Percentiles rank a stretch among this genome's conserved stretches.
Evolutionary conservation across 495 filamentous ascomycete species (phyloP).

Genomic region (Talaromyces borbonicus): DNA sequence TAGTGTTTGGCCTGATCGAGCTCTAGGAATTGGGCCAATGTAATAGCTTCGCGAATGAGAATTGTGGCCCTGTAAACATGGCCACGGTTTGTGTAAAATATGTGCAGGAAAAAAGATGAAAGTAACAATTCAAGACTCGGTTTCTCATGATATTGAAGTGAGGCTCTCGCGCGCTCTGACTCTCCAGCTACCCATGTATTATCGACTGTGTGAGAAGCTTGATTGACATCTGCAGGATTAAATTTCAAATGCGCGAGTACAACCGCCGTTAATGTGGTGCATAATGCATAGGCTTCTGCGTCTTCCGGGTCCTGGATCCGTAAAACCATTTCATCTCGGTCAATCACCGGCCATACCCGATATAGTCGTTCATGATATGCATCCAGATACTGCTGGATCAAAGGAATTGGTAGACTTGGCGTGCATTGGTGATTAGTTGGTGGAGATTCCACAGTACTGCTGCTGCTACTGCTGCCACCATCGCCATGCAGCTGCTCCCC

Average conservation of each 20-base stretch:
- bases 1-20: slow-evolving; percentile 6
- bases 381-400: slow-evolving; percentile 11
- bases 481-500: background rate
- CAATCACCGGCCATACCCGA: slow-evolving; percentile 39
- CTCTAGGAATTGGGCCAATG: slow-evolving; percentile 6
- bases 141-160: slow-evolving; percentile 5
- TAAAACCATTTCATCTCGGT: slow-evolving; percentile 28
- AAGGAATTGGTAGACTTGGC: slow-evolving; percentile 1
- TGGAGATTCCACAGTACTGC: slow-evolving; percentile 5
- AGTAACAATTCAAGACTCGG: slow-evolving; percentile 4
- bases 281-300: slow-evolving; percentile 30
- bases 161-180: slow-evolving; percentile 6
- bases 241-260: slow-evolving; percentile 36
- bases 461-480: background rate
- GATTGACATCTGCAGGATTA: slow-evolving; percentile 2
- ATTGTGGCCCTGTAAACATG: slow-evolving; percentile 5
- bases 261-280: slow-evolving; percentile 31
- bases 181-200: background rate
- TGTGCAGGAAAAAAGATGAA: slow-evolving; percentile 35
- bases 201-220: slow-evolving; percentile 2
- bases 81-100: slow-evolving; percentile 33
- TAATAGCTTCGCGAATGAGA: slow-evolving; percentile 7
- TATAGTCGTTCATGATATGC: slow-evolving; percentile 38
- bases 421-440: background rate
- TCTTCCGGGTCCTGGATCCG: slow-evolving; percentile 22